Evolutionary conservation across 1,284 basidiomycete species (phyloP).

Genomic region (Meira nashicola): DNA sequence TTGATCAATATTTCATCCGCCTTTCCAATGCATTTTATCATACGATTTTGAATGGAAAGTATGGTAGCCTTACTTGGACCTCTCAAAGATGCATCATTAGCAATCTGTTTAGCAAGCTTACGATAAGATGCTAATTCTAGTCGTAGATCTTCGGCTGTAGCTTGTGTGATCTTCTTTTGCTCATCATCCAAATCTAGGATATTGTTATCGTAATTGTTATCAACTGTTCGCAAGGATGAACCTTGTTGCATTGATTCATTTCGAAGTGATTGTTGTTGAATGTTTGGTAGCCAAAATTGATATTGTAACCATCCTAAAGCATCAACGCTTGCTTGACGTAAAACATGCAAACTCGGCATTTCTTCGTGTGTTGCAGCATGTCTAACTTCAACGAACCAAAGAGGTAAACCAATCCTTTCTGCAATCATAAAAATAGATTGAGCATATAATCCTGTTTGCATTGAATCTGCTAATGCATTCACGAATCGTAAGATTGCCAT

Average conservation of each 20-base stretch:
- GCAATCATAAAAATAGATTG: constrained; percentile 86
- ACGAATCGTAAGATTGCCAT: constrained; percentile 61
- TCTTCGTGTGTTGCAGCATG: constrained; percentile 96
- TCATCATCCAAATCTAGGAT: background rate
- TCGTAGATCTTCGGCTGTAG: constrained; percentile 3
- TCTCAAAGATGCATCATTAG: constrained; percentile 31
- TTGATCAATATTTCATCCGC: background rate
- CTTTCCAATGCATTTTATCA: background rate
- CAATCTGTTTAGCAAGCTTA: constrained; percentile 26
- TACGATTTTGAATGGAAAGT: background rate
- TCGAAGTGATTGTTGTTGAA: no score
- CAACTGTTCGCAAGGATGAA: no score
- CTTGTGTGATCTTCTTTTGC: background rate
- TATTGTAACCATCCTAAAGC: constrained; percentile 39
- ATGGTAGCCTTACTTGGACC: constrained; percentile 8
- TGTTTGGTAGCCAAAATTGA: constrained; percentile 37
- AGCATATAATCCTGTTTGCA: constrained; percentile 73
- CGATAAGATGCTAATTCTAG: constrained; percentile 23
- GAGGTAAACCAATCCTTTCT: constrained; percentile 74
- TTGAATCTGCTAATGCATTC: constrained; percentile 76
- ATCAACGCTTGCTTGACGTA: constrained; percentile 66
- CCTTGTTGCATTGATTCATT: no score
- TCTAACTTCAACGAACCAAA: constrained; percentile 85
- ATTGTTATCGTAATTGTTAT: constrained; percentile 11
- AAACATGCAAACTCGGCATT: constrained; percentile 74